phyloP scores from a whole-genome alignment of 176 grass and related monocot genomes.

The Pontederia paniculata region DNA sequence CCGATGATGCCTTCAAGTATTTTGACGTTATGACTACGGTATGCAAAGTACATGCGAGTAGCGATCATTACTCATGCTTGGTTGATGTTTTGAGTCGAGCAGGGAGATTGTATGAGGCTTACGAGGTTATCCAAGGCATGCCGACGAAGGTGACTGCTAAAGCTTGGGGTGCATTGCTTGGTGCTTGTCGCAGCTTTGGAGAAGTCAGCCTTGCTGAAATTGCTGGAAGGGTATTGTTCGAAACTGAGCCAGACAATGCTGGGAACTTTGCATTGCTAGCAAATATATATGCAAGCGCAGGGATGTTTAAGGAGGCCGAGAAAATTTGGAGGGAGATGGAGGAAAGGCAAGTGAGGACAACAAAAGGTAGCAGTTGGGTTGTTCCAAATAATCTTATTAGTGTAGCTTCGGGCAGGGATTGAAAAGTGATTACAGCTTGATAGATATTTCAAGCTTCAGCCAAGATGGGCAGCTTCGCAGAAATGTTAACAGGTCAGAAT shows the following conservation, averaged over 20 bases:
- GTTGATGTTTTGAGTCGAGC: slow-evolving; percentile 57
- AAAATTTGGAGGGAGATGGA: slow-evolving; percentile 46
- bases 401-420: too few species aligned
- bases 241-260: slow-evolving; percentile 60
- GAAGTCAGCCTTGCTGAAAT: slow-evolving; percentile 45
- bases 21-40: slow-evolving; percentile 40
- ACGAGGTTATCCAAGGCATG: slow-evolving; percentile 44
- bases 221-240: slow-evolving; percentile 41
- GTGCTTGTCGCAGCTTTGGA: slow-evolving; percentile 51
- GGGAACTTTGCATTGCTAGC: slow-evolving; percentile 56
- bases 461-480: too few species aligned
- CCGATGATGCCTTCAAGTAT: slow-evolving; percentile 44
- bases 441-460: too few species aligned
- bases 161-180: slow-evolving; percentile 74
- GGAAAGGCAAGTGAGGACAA: slow-evolving; percentile 27
- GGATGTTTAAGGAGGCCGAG: slow-evolving; percentile 47
- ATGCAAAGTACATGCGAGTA: slow-evolving; percentile 24
- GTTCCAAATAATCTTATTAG: slow-evolving; percentile 12
- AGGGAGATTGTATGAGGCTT: slow-evolving; percentile 46
- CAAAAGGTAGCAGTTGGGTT: slow-evolving; percentile 48
- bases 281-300: slow-evolving; percentile 39
- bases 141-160: slow-evolving; percentile 41
- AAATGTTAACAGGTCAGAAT: too few species aligned
- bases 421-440: too few species aligned
- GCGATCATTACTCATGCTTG: slow-evolving; percentile 64